Percentiles rank a stretch among this genome's conserved stretches.
Evolutionary conservation across 805 yeast genomes (phyloP).

Genomic region (Pachysolen tannophilus): DNA sequence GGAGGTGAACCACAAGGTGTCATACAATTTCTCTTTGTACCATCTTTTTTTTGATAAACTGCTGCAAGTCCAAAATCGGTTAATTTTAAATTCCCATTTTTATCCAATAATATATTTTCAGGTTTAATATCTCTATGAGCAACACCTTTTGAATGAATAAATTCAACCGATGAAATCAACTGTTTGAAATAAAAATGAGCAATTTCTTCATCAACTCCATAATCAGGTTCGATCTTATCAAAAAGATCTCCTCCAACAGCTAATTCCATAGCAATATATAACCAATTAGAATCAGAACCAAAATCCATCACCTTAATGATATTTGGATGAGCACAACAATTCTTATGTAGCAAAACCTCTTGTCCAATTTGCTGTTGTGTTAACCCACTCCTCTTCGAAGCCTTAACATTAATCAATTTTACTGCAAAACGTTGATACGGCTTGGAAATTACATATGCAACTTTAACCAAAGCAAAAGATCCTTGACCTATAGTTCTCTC

Average conservation of each 20-base stretch:
- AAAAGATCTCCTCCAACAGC: constrained; percentile 73
- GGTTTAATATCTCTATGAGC: constrained; percentile 67
- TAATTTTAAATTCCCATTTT: constrained; percentile 57
- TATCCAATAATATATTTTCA: constrained; percentile 58
- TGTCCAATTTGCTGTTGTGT: constrained; percentile 29
- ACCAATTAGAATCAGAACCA: constrained; percentile 47
- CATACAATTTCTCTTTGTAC: constrained; percentile 35
- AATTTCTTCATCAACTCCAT: constrained; percentile 57
- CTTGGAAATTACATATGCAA: constrained; percentile 31
- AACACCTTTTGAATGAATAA: constrained; percentile 54
- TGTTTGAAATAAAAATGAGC: constrained; percentile 67
- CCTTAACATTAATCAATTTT: constrained; percentile 40
- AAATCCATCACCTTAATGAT: constrained; percentile 47
- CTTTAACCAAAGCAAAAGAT: constrained; percentile 55
- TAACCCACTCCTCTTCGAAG: constrained; percentile 23
- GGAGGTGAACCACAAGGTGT: constrained; percentile 71
- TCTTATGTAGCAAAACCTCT: constrained; percentile 54
- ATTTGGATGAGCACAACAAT: constrained; percentile 51
- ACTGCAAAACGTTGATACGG: constrained; percentile 42
- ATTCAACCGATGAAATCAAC: constrained; percentile 50
- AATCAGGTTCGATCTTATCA: constrained; percentile 72
- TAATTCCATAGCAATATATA: constrained; percentile 60
- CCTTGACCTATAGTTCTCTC: constrained; percentile 61
- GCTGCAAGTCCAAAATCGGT: constrained; percentile 75
- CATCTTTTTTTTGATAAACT: constrained; percentile 41